Evolutionary conservation across 148 eudicot genomes (phyloP), one percentile per base, ranked within the genome.

Genomic region (Vaccinium macrocarpon): DNA sequence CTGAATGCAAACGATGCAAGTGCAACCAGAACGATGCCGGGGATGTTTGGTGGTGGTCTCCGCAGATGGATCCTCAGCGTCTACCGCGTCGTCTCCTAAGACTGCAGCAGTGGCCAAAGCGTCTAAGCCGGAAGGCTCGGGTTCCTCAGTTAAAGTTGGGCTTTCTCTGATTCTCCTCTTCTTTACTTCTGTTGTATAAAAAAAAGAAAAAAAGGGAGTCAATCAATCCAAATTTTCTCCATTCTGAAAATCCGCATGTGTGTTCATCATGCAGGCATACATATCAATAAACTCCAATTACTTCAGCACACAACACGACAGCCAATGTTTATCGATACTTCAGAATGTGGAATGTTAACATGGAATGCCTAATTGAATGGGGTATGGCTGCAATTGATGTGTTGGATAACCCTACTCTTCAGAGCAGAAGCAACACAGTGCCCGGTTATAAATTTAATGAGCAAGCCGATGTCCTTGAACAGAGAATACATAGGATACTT

Each of bases 41-140:
- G 98, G 98, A 84, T 95, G 98, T 86, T 86, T 91, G 8, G 98
- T 95, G 4, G 98, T 95, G 87, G 94, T 89, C 27, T 87, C 92
- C 25, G 78, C 59, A 48, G 93, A 89, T 83, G 92, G 85, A 83
- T 90, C 98, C 25, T 84, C 93, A 8, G 27, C 25, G 15, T 74
- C 25, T 19, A 19, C 51, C 25, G 78, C 78, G 19, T 46, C 46
- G 25, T 74, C 78, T 14, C 97, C 97, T n/a, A 95, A 85, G 18
- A 90, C 93, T n/a, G 98, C 98, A 70, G 94, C 97, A 21, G 92
- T 93, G 49, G 98, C 98, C 84, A 95, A 89, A 78, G 98, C 95
- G 76, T 95, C 98, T 77, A 95, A 82, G 53, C 94, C 97, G 55
- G 94, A 92, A 62, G 97, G 92, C 87, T 91, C 92, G 10, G 76